A percentile compares a stretch with the other conserved stretches of the same genome.
These are phyloP conservation scores for Aplosporella prunicola DNA, from an alignment of 2,329 filamentous ascomycete species.

Conservation along the genomic window DNA sequence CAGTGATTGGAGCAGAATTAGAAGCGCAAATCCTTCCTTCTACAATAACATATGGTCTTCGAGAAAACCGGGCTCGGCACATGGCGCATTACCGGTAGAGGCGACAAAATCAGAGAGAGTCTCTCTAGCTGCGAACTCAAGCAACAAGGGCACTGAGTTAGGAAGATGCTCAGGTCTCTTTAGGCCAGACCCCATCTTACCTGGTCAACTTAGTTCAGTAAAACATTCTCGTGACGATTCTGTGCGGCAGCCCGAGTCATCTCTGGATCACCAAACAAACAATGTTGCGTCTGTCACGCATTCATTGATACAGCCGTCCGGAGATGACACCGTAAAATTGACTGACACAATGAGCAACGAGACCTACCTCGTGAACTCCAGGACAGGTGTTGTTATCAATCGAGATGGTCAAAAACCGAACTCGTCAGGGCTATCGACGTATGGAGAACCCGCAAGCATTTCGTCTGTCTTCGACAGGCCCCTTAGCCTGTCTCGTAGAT, in stretches of 20 bases:
- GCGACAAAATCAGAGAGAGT: too few species aligned
- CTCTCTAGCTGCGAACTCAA: too few species aligned
- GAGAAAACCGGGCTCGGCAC: too few species aligned
- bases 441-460: conserved; percentile 11
- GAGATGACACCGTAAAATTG: conserved; percentile 45
- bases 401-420: not conserved
- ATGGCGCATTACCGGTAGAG: too few species aligned
- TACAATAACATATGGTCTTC: conserved; percentile 19
- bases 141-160: too few species aligned
- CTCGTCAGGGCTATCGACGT: conserved; percentile 5
- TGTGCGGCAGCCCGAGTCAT: too few species aligned
- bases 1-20: conserved; percentile 36
- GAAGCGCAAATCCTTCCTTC: conserved; percentile 29
- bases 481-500: conserved; percentile 22
- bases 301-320: too few species aligned
- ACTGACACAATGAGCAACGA: conserved; percentile 50
- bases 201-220: too few species aligned
- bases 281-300: conserved; percentile 13
- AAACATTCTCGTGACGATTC: too few species aligned
- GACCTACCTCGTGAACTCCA: conserved; percentile 42
- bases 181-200: too few species aligned
- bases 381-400: conserved; percentile 41
- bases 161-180: too few species aligned
- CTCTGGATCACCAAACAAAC: too few species aligned
- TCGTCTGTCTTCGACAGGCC: conserved; percentile 18